phyloP scores from a whole-genome alignment of 305 asterid species.

The Fraxinus latifolia region DNA sequence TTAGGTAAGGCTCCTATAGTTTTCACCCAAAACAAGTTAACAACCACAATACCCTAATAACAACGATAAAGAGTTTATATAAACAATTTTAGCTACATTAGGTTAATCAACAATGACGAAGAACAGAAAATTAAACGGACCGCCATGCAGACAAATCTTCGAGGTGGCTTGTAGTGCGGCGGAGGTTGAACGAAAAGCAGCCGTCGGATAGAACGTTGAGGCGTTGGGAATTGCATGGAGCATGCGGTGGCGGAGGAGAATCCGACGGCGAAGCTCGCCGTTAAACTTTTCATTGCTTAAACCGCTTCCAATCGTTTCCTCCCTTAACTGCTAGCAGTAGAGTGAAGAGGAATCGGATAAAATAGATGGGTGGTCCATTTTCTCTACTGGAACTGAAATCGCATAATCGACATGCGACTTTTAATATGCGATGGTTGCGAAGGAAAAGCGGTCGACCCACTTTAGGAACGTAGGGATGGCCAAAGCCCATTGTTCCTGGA shows the following conservation, averaged over 20 bases:
- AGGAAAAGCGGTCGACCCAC: background rate
- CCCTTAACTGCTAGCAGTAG: slow-evolving; percentile 17
- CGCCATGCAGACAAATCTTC: slow-evolving; percentile 76
- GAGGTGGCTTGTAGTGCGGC: slow-evolving; percentile 27
- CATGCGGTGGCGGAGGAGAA: slow-evolving; percentile 40
- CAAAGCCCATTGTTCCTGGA: background rate
- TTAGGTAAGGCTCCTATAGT: slow-evolving; percentile 77
- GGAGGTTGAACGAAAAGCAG: slow-evolving; percentile 32
- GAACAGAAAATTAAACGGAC: slow-evolving; percentile 32
- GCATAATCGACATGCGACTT: background rate
- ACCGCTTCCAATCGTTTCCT: background rate
- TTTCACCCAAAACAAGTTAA: slow-evolving; percentile 24
- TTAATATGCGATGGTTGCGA: background rate
- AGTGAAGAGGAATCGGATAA: slow-evolving; percentile 33
- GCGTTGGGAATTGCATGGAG: slow-evolving; percentile 22
- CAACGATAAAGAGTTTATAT: background rate
- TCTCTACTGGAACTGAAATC: background rate
- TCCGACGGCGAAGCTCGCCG: slow-evolving; percentile 39
- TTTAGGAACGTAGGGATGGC: background rate
- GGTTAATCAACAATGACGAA: background rate
- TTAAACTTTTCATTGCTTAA: slow-evolving; percentile 48
- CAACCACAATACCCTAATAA: slow-evolving; percentile 7
- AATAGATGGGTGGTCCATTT: background rate
- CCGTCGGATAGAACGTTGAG: slow-evolving; percentile 20
- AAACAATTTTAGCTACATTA: background rate